Evolutionary conservation across 306 rosid genomes (phyloP).

Genomic region (Echinosophora koreensis): DNA sequence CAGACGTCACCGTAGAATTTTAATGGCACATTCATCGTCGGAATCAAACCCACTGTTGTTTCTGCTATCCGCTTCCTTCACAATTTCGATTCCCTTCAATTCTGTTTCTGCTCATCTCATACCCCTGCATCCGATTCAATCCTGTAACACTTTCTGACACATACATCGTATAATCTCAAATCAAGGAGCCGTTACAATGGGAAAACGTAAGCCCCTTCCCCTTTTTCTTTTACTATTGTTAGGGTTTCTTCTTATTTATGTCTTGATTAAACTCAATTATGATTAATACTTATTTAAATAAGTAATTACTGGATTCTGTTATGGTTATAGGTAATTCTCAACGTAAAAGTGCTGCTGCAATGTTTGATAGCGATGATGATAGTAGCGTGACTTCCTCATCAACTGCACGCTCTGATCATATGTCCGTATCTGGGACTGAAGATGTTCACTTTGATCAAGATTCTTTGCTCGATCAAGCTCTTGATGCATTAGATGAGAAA

Average conservation of each 20-base stretch:
- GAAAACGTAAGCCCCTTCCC: conserved; percentile 75
- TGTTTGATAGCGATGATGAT: conserved; percentile 83
- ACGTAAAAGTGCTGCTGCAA: conserved; percentile 74
- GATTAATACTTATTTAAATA: neutral
- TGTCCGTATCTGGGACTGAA: conserved; percentile 63
- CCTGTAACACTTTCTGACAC: conserved; percentile 52
- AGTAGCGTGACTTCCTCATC: conserved; percentile 88
- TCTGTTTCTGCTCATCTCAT: conserved; percentile 51
- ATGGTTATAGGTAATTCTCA: conserved; percentile 75
- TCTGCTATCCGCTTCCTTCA: conserved; percentile 10
- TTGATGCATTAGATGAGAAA: conserved; percentile 85
- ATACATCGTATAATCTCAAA: neutral
- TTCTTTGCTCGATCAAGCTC: conserved; percentile 82
- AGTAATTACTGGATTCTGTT: conserved; percentile 1
- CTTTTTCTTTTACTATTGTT: neutral
- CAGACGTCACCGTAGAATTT: conserved; percentile 25
- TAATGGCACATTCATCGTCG: conserved; percentile 72
- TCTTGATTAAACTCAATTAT: conserved; percentile 4
- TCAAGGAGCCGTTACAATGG: conserved; percentile 64
- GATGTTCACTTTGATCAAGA: conserved; percentile 74
- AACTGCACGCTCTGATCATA: conserved; percentile 69
- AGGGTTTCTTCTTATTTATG: conserved; percentile 24
- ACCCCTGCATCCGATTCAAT: conserved; percentile 47
- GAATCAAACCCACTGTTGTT: conserved; percentile 46
- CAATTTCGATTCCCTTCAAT: conserved; percentile 52